Conservation (phyloP, 768 basidiomycete genomes). For the Daedaleopsis sinensis region DNA sequence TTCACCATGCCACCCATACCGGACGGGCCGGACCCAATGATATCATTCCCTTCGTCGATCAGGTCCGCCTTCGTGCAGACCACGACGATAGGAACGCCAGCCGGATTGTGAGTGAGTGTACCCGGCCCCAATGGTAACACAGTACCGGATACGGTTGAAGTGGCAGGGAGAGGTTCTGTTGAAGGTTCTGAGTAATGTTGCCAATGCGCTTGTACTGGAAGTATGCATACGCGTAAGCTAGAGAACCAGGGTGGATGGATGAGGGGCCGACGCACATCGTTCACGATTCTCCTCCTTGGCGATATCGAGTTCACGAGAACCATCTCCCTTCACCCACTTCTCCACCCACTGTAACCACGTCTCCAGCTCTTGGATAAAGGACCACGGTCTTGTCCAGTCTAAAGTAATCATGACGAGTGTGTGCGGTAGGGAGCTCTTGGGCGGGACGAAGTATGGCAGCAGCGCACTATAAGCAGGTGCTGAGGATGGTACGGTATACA, state of each 20-base stretch:
- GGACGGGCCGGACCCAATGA: conserved; percentile 68
- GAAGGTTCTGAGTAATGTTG: conserved; percentile 91
- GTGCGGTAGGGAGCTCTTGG: conserved; percentile 64
- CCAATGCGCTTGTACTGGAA: conserved; percentile 79
- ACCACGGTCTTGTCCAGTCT: conserved; percentile 96
- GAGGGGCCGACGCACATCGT: conserved; percentile 52
- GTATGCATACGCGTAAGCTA: conserved; percentile 2
- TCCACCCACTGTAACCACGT: conserved; percentile 90
- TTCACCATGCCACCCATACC: conserved; percentile 92
- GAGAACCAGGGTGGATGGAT: background rate
- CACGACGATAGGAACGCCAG: conserved; percentile 87
- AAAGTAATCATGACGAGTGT: conserved; percentile 83
- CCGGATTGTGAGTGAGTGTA: conserved; percentile 81
- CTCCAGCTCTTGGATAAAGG: conserved; percentile 83
- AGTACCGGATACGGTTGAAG: conserved; percentile 66
- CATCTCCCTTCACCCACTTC: conserved; percentile 73
- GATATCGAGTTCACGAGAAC: conserved; percentile 71
- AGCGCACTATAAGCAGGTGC: conserved; percentile 70
- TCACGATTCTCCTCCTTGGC: conserved; percentile 81
- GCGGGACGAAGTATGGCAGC: conserved; percentile 79
- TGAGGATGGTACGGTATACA: conserved; percentile 88
- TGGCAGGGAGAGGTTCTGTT: conserved; percentile 60
- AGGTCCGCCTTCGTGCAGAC: conserved; percentile 92
- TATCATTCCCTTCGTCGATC: conserved; percentile 81
- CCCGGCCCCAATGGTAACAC: conserved; percentile 85